Evolutionary conservation across 1,284 basidiomycete genomes (phyloP).

Genomic region (Boletus hoseneyae): DNA sequence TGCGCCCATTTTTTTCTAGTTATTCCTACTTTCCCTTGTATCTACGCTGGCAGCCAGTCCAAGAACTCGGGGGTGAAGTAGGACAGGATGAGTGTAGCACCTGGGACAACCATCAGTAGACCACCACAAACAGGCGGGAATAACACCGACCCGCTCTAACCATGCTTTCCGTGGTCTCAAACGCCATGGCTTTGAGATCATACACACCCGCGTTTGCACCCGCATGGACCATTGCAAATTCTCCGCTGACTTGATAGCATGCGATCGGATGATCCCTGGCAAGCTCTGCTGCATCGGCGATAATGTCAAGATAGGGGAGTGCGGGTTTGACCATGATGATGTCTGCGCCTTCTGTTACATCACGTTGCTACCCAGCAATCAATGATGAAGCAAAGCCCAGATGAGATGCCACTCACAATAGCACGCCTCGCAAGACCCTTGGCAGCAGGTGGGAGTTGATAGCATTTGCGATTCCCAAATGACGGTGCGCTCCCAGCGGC

Average conservation of each 20-base stretch:
- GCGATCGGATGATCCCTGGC: slow-evolving; percentile 88
- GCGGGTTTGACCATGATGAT: slow-evolving; percentile 99
- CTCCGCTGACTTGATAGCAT: slow-evolving; percentile 95
- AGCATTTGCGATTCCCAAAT: slow-evolving; percentile 96
- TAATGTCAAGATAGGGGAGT: slow-evolving; percentile 94
- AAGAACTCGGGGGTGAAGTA: slow-evolving; percentile 98
- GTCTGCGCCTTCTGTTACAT: slow-evolving; percentile 93
- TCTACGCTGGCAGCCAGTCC: slow-evolving; percentile 73
- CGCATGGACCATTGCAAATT: slow-evolving; percentile 96
- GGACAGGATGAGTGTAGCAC: slow-evolving; percentile 84
- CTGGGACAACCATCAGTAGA: slow-evolving; percentile 36
- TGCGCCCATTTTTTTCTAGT: neutral
- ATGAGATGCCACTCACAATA: slow-evolving; percentile 56
- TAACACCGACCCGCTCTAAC: slow-evolving; percentile 75
- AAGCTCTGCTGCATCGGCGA: slow-evolving; percentile 82
- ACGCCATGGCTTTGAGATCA: slow-evolving; percentile 88
- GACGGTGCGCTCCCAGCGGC: slow-evolving; percentile 94
- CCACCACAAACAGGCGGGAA: neutral
- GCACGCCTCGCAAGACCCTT: slow-evolving; percentile 92
- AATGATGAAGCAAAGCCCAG: neutral
- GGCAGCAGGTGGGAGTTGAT: slow-evolving; percentile 89
- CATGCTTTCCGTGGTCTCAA: slow-evolving; percentile 89
- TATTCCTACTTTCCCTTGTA: neutral
- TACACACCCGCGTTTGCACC: slow-evolving; percentile 94
- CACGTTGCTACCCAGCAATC: slow-evolving; percentile 64